Conservation (phyloP, 495 filamentous ascomycete species). For the Penicillium simplicissimum region DNA sequence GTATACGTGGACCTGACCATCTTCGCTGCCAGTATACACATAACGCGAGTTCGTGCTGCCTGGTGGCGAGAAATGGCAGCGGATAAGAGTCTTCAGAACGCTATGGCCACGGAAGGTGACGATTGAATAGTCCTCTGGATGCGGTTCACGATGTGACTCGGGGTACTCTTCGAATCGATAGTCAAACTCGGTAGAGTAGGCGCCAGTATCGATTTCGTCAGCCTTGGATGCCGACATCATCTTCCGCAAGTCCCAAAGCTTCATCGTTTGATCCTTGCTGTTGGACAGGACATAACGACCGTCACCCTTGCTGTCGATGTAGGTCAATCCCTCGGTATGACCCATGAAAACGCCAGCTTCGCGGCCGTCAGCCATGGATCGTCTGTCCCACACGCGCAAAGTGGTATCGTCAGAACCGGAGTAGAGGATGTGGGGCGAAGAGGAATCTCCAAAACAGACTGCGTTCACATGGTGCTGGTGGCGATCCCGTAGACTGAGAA, state of each 20-base stretch:
- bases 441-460: slow-evolving; percentile 89
- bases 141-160: slow-evolving; percentile 67
- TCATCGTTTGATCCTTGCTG: slow-evolving; percentile 95
- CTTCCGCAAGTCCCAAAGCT: slow-evolving; percentile 91
- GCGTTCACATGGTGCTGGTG: slow-evolving; percentile 94
- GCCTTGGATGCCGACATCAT: slow-evolving; percentile 72
- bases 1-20: slow-evolving; percentile 87
- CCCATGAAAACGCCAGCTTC: slow-evolving; percentile 92
- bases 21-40: slow-evolving; percentile 85
- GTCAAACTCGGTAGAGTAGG: slow-evolving; percentile 73
- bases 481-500: slow-evolving; percentile 69
- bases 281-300: slow-evolving; percentile 94
- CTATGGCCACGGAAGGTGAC: slow-evolving; percentile 91
- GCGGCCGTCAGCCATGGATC: slow-evolving; percentile 82
- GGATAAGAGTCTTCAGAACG: slow-evolving; percentile 84
- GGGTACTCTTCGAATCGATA: slow-evolving; percentile 75
- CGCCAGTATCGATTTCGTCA: slow-evolving; percentile 51
- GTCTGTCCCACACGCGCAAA: slow-evolving; percentile 90
- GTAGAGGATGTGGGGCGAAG: slow-evolving; percentile 92
- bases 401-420: slow-evolving; percentile 81
- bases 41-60: slow-evolving; percentile 87
- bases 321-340: slow-evolving; percentile 92
- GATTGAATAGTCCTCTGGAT: slow-evolving; percentile 86
- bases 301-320: slow-evolving; percentile 95
- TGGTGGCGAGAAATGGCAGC: slow-evolving; percentile 94